These are phyloP conservation scores for Coprinellus micaceus DNA, from an alignment of 768 basidiomycete species.

Conservation along the genomic window DNA sequence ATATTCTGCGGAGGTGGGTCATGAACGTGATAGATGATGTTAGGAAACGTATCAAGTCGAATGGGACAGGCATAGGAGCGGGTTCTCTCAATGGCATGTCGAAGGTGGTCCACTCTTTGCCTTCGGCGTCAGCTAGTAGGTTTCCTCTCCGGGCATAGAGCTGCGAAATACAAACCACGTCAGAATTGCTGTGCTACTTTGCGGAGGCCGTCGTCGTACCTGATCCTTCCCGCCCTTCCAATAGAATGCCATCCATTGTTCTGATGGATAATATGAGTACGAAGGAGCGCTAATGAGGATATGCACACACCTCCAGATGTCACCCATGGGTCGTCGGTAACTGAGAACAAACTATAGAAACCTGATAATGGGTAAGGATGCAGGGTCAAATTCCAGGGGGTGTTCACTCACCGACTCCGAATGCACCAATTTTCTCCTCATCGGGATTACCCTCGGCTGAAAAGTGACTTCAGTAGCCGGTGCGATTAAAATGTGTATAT, in stretches of 20 bases:
- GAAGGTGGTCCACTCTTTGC: slow-evolving; percentile 75
- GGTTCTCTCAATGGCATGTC: slow-evolving; percentile 85
- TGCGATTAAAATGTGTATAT: slow-evolving; percentile 1
- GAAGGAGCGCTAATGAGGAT: slow-evolving; percentile 6
- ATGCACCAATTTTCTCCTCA: slow-evolving; percentile 94
- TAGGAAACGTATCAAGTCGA: slow-evolving; percentile 88
- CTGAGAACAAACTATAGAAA: slow-evolving; percentile 79
- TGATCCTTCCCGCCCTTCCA: slow-evolving; percentile 95
- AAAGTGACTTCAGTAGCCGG: slow-evolving; percentile 1
- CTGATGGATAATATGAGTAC: slow-evolving; percentile 30
- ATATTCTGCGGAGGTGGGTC: slow-evolving; percentile 68
- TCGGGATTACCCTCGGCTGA: slow-evolving; percentile 90
- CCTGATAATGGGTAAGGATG: slow-evolving; percentile 30
- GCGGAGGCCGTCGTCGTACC: slow-evolving; percentile 30
- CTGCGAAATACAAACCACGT: slow-evolving; percentile 32
- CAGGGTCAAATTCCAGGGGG: background rate
- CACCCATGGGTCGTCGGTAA: slow-evolving; percentile 81
- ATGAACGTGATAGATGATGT: slow-evolving; percentile 93
- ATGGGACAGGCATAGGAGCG: slow-evolving; percentile 71
- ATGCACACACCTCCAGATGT: slow-evolving; percentile 62
- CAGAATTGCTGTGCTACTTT: slow-evolving; percentile 3
- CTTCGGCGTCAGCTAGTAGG: slow-evolving; percentile 37
- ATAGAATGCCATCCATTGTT: slow-evolving; percentile 92
- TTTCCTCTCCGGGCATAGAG: slow-evolving; percentile 79
- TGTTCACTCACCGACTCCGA: slow-evolving; percentile 64